Conservation (phyloP, 495 filamentous ascomycete species). For the Aspergillus ostianus region DNA sequence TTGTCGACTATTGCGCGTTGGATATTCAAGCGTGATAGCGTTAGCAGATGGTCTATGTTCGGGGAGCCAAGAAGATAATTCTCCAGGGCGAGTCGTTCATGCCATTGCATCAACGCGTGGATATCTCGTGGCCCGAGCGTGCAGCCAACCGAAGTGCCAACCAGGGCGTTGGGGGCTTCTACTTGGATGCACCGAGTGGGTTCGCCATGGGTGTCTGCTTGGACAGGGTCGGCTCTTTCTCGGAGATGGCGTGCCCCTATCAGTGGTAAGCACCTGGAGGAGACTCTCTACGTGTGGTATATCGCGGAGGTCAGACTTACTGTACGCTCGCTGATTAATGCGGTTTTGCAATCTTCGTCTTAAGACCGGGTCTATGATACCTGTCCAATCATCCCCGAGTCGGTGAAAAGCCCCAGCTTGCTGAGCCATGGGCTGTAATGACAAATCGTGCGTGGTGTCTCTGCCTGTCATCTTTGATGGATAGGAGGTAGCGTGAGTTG, state of each 20-base stretch:
- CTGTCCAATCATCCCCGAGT: conserved; percentile 20
- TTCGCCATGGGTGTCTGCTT: no score
- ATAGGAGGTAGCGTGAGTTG: no score
- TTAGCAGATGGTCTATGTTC: conserved; percentile 13
- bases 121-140: no score
- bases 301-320: conserved; percentile 5
- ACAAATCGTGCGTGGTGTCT: no score
- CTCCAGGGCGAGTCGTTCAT: not conserved
- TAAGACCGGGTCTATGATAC: conserved; percentile 13
- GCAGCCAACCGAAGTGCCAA: no score
- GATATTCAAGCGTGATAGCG: conserved; percentile 14
- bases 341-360: conserved; percentile 20
- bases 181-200: no score
- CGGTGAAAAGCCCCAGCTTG: no score
- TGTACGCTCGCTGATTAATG: conserved; percentile 17
- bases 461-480: conserved; percentile 4
- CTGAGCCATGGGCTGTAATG: no score
- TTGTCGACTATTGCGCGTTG: conserved; percentile 20
- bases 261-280: not conserved
- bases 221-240: no score
- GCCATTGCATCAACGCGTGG: no score
- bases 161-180: no score
- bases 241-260: conserved; percentile 3
- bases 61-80: conserved; percentile 10
- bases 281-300: no score